Conservation (phyloP, 768 basidiomycete genomes). For the Inosperma sp. region DNA sequence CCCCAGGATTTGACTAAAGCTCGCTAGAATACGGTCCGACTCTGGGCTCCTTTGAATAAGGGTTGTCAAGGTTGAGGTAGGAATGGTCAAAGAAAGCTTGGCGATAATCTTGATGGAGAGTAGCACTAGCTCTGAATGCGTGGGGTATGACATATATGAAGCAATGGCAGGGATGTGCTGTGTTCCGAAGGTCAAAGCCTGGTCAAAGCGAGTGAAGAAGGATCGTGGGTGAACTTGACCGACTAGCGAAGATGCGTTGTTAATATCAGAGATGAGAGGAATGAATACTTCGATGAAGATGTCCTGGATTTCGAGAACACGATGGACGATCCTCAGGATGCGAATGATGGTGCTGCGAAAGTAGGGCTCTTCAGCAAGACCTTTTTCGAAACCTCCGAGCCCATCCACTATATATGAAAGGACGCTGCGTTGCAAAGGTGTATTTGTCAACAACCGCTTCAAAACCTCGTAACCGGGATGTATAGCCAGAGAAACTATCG, state of each 20-base stretch:
- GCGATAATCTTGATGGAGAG: constrained; percentile 76
- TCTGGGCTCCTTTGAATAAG: constrained; percentile 78
- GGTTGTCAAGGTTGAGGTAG: constrained; percentile 69
- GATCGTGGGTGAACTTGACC: constrained; percentile 59
- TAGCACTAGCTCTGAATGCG: constrained; percentile 67
- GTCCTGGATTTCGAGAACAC: constrained; percentile 80
- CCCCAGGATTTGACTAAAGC: constrained; percentile 65
- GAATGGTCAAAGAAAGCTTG: constrained; percentile 58
- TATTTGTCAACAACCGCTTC: constrained; percentile 68
- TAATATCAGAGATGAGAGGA: constrained; percentile 66
- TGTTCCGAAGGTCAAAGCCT: constrained; percentile 63
- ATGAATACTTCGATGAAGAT: constrained; percentile 87
- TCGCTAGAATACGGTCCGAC: constrained; percentile 79
- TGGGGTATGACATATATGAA: constrained; percentile 68
- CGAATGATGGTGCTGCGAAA: constrained; percentile 75
- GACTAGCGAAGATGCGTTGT: constrained; percentile 44
- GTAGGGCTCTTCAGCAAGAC: constrained; percentile 62
- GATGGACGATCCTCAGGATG: constrained; percentile 74
- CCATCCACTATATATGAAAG: constrained; percentile 81
- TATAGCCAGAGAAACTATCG: constrained; percentile 50
- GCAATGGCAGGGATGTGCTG: constrained; percentile 79
- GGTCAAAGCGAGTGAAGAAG: constrained; percentile 69
- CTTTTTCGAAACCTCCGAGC: constrained; percentile 68
- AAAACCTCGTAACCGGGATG: constrained; percentile 90
- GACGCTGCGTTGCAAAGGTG: constrained; percentile 66